These are phyloP conservation scores for Grosmannia penicillata DNA, from an alignment of 2,329 filamentous ascomycete genomes.

Conservation along the genomic window DNA sequence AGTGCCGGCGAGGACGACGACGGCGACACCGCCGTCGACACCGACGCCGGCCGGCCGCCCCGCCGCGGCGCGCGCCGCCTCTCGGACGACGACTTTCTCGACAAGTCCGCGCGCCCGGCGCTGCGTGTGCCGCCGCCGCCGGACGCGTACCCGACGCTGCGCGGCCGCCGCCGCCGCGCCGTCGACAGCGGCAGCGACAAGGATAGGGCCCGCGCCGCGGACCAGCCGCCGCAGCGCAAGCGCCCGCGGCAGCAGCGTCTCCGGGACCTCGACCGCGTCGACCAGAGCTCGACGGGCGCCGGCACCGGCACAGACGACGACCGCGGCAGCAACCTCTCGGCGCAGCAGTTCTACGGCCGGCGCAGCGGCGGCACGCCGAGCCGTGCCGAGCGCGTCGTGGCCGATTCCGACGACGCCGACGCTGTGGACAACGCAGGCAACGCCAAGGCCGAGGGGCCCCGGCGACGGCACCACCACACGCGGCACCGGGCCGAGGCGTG, in stretches of 20 bases:
- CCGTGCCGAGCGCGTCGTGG: conserved; percentile 1
- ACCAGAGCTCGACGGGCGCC: neutral
- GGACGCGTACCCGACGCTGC: neutral
- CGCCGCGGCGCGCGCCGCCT: neutral
- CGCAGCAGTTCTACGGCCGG: conserved; percentile 2
- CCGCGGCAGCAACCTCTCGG: conserved; percentile 2
- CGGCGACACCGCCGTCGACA: neutral
- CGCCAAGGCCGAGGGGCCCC: neutral
- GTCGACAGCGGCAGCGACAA: neutral
- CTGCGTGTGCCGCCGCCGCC: neutral
- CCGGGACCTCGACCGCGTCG: neutral
- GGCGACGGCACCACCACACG: conserved; percentile 5
- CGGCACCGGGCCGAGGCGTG: conserved; percentile 8
- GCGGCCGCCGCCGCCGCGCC: neutral
- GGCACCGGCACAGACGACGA: conserved; percentile 1
- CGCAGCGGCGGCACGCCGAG: neutral
- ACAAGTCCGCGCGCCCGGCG: neutral
- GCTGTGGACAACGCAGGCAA: neutral
- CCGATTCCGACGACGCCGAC: conserved; percentile 7
- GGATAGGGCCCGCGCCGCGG: neutral
- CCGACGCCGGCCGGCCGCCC: neutral
- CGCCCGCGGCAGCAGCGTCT: neutral
- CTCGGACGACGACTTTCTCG: conserved; percentile 2
- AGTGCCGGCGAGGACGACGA: neutral
- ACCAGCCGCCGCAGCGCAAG: neutral